These are phyloP conservation scores for Lagenidium giganteum DNA, from an alignment of 352 stramenopile genomes.

Conservation along the genomic window DNA sequence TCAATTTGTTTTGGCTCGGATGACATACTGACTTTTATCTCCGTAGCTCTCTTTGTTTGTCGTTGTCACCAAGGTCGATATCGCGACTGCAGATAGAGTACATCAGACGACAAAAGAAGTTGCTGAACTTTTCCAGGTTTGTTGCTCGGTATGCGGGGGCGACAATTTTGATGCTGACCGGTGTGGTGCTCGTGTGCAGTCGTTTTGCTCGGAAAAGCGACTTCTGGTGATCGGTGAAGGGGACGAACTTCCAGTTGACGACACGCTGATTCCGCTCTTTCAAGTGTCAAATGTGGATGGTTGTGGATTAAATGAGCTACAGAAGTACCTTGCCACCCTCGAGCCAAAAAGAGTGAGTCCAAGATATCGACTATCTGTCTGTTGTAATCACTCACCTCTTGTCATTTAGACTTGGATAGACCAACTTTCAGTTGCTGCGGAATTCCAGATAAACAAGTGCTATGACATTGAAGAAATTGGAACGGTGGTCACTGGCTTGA, in stretches of 20 bases:
- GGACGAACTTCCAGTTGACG: slow-evolving; percentile 5
- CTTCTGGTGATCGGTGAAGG: slow-evolving; percentile 13
- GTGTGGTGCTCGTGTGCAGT: too few relatives aligned
- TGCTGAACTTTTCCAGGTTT: slow-evolving; percentile 27
- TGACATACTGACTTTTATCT: too few relatives aligned
- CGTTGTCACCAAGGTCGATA: slow-evolving; percentile 77
- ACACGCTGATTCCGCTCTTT: slow-evolving; percentile 44
- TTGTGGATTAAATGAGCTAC: slow-evolving; percentile 42
- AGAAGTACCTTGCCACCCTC: slow-evolving; percentile 48
- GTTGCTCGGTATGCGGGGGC: slow-evolving; percentile 20
- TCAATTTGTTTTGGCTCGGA: not conserved
- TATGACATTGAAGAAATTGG: slow-evolving; percentile 71
- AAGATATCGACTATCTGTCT: not conserved
- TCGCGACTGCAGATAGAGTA: slow-evolving; percentile 34
- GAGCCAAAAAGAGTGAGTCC: slow-evolving; percentile 52
- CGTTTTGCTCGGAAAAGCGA: slow-evolving; percentile 21
- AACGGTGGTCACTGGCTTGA: slow-evolving; percentile 63
- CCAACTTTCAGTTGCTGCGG: slow-evolving; percentile 31
- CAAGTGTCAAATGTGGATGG: slow-evolving; percentile 59
- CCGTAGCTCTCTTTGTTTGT: slow-evolving; percentile 70
- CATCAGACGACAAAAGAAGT: slow-evolving; percentile 42
- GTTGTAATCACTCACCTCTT: not conserved
- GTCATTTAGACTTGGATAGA: not conserved
- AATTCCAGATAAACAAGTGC: slow-evolving; percentile 78
- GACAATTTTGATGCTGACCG: too few relatives aligned